Base-by-base conservation (phyloP, 352 stramenopile species). In the Peronospora farinosa region DNA sequence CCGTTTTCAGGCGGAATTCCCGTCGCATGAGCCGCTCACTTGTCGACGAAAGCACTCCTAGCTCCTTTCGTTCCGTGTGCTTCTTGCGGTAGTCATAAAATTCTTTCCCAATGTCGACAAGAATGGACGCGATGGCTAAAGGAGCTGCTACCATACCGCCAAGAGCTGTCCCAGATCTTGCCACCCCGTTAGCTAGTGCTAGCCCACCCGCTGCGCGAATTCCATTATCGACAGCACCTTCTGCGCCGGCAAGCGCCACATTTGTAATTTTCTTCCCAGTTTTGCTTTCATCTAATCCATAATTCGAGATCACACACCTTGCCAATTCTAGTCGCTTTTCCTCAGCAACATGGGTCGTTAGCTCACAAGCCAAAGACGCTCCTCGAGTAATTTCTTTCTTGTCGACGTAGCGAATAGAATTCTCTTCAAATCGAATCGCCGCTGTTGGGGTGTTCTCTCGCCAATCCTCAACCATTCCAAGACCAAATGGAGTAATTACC, bases 21-120 rank as follows among this genome's bases (percentile, higher is more conserved):
- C 70, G 65, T 60, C 87, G 84, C 65, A 90, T 75, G 32, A 92
- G 47, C 28, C 74, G 74, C 57, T 91, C 82, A 21, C 72, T 89
- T 0, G 79, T 77, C 2, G 63, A 58, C 5, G 82, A 90, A 2
- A 88, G 57, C 38, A 91, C 75, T 5, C 76, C 76, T 4, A 84
- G 60, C 2, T 67, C 58, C 43, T 82, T 84, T 21, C 78, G 67
- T 51, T 88, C 79, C 2, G 61, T 65, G 40, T 88, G 75, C 33
- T 84, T 84, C 25, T 81, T 69, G 15, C 82, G 78, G 45, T 88
- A 91, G 19, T 88, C 67, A 47, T 86, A 84, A 59, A 88, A 92
- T 36, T 92, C 82, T 51, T 88, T 88, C 1, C 82, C 79, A 42
- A 92, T 76, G 27, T 92, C 82, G 7, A 91, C 78, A n/a, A 92